Percentiles rank a stretch among this genome's conserved stretches.
Conservation (phyloP, 2,329 filamentous ascomycete genomes). For the Drechslerella coelobrocha region DNA sequence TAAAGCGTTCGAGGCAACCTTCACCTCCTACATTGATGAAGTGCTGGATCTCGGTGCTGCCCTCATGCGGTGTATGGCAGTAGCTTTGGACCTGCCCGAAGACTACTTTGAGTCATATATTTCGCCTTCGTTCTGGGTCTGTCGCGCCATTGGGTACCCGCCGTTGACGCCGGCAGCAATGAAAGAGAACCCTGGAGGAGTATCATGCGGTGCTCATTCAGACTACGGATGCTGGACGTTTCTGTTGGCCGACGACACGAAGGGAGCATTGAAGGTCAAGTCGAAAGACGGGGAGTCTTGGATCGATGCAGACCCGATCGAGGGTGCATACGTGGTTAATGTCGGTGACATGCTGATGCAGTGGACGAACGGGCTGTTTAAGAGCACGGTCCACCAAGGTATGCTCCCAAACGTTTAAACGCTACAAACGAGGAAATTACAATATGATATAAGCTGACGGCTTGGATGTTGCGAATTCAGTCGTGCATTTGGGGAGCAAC, state of each 20-base stretch:
- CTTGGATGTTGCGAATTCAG: constrained; percentile 38
- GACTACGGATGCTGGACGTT: constrained; percentile 63
- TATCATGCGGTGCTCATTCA: constrained; percentile 59
- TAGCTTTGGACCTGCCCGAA: constrained; percentile 52
- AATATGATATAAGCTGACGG: neutral
- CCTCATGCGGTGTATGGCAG: constrained; percentile 54
- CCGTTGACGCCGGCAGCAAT: constrained; percentile 28
- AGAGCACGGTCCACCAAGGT: constrained; percentile 59
- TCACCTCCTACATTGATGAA: constrained; percentile 52
- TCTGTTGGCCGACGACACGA: constrained; percentile 60
- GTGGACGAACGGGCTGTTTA: constrained; percentile 55
- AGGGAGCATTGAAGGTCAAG: constrained; percentile 60
- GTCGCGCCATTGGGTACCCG: constrained; percentile 55
- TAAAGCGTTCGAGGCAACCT: constrained; percentile 55
- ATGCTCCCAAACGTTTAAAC: neutral
- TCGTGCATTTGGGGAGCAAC: constrained; percentile 59
- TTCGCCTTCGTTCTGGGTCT: constrained; percentile 54
- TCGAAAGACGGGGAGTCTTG: constrained; percentile 57
- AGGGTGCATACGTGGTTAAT: constrained; percentile 62
- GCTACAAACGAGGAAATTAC: neutral
- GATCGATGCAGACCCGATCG: constrained; percentile 61
- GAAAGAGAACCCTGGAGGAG: constrained; percentile 53
- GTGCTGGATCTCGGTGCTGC: constrained; percentile 52
- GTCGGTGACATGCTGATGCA: constrained; percentile 63
- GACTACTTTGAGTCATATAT: constrained; percentile 54